Evolutionary conservation across 129 eudicot species (phyloP), one percentile per base, ranked within the genome.

Genomic region (Lactuca sativa): DNA sequence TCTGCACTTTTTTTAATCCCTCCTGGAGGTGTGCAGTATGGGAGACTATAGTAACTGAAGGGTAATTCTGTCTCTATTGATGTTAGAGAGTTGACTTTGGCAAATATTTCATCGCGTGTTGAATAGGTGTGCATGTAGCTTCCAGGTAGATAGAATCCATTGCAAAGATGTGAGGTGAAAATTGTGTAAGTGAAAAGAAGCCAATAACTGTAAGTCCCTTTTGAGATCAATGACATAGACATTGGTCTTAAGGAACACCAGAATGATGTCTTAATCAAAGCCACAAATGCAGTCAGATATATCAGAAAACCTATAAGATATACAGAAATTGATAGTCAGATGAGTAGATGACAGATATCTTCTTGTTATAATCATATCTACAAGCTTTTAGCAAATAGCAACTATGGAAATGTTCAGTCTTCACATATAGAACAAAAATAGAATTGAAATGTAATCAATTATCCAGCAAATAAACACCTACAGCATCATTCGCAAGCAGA

Each of bases 51-150:
- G 54, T 87, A 87, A 69, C 89, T 79, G 74, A 81, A 87, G 9
- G 95, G 95, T 62, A 87, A 84, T 81, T 87, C 86, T 6, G 89
- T 87, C 77, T 87, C 93, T 7, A 87, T 87, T 10, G 93, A 87
- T 41, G 93, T 87, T 59, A 87, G 59, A 25, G 93, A 87, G 60
- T 87, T 87, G 55, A 87, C 95, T 73, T 84, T 87, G 70, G 85
- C 93, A 21, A 9, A 72, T 30, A 87, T 81, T 48, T 78, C 93
- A 11, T 87, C 82, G 11, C 76, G 85, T 5, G 79, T 76, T 34
- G 95, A 84, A 60, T 87, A 87, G 6, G 95, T 84, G 47, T 81
- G 87, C 95, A 84, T 84, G 84, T 84, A 84, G 77, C 88, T 87
- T 64, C 95, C 95, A 38, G 89, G 89, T 14, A 87, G 77, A 62